Percentiles rank a stretch among this genome's conserved stretches.
Evolutionary conservation across 1,139 yeast species (phyloP).

Genomic region (Pichia sp.): DNA sequence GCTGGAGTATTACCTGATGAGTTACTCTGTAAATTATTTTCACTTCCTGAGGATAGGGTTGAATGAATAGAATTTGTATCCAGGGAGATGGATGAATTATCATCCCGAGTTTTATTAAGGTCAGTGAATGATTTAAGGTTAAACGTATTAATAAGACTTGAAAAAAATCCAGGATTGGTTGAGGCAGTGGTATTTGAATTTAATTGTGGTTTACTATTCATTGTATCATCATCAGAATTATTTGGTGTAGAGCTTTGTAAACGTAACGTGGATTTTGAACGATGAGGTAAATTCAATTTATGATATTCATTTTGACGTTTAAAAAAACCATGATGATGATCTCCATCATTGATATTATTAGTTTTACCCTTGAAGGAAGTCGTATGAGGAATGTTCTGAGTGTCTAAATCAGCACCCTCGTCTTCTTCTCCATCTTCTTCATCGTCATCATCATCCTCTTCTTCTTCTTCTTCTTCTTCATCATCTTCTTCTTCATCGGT

Average conservation of each 20-base stretch:
- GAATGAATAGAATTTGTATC: neutral
- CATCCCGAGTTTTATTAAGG: conserved; percentile 4
- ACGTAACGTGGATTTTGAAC: conserved; percentile 1
- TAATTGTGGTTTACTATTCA: neutral
- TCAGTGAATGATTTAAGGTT: conserved; percentile 23
- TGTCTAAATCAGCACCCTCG: conserved; percentile 4
- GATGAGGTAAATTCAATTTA: neutral
- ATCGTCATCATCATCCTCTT: conserved; percentile 6
- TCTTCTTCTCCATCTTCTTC: conserved; percentile 5
- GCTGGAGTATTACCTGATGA: conserved; percentile 5
- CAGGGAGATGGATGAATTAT: neutral
- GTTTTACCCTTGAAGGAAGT: too few species aligned
- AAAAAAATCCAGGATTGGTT: conserved; percentile 18
- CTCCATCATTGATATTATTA: neutral
- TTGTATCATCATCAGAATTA: conserved; percentile 6
- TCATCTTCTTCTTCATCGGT: conserved; percentile 1
- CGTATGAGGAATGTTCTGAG: too few species aligned
- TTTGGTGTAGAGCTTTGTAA: conserved; percentile 12
- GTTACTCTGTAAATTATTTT: neutral
- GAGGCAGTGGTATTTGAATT: neutral
- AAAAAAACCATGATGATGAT: neutral
- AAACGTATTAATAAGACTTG: conserved; percentile 24
- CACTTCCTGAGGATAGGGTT: neutral
- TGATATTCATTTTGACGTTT: neutral
- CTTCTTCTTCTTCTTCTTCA: conserved; percentile 2